Percentiles rank a stretch among this genome's conserved stretches.
These are phyloP conservation scores for Pseudomassariella vexata DNA, from an alignment of 2,329 filamentous ascomycete species.

Conservation along the genomic window DNA sequence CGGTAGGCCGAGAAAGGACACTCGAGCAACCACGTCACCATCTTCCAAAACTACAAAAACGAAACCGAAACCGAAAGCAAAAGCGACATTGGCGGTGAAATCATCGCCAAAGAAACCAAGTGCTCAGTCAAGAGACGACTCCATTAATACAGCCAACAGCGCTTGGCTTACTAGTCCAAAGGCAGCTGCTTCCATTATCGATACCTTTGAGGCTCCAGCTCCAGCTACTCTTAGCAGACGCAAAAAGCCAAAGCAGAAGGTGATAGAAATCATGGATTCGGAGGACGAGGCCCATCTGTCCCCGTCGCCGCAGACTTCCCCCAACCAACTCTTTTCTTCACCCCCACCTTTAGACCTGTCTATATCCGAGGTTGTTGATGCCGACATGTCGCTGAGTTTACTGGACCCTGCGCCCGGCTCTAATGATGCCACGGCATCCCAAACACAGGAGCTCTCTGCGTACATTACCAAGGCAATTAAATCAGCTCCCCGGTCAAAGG, in stretches of 20 bases:
- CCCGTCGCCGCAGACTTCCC: constrained; percentile 27
- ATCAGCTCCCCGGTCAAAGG: constrained; percentile 40
- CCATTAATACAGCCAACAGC: no score
- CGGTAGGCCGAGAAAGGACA: constrained; percentile 36
- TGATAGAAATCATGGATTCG: constrained; percentile 47
- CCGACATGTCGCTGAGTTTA: constrained; percentile 37
- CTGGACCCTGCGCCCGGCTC: constrained; percentile 34
- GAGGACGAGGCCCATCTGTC: constrained; percentile 30
- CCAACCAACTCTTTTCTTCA: constrained; percentile 37
- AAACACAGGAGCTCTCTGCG: no score
- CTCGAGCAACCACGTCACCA: not conserved
- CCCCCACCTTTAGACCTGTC: constrained; percentile 36
- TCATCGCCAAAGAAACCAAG: no score
- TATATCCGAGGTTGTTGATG: constrained; percentile 33
- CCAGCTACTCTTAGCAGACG: constrained; percentile 9
- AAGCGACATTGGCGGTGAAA: constrained; percentile 7
- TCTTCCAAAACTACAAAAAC: not conserved
- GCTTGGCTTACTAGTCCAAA: no score
- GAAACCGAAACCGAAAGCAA: not conserved
- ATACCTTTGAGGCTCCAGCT: no score
- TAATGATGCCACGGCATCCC: constrained; percentile 33
- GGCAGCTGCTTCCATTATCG: no score
- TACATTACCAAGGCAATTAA: constrained; percentile 51
- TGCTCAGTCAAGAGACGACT: no score
- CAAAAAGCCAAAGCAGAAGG: constrained; percentile 11